Evolutionary conservation across 1,284 basidiomycete genomes (phyloP).

Genomic region (Cutaneotrichosporon sp.): DNA sequence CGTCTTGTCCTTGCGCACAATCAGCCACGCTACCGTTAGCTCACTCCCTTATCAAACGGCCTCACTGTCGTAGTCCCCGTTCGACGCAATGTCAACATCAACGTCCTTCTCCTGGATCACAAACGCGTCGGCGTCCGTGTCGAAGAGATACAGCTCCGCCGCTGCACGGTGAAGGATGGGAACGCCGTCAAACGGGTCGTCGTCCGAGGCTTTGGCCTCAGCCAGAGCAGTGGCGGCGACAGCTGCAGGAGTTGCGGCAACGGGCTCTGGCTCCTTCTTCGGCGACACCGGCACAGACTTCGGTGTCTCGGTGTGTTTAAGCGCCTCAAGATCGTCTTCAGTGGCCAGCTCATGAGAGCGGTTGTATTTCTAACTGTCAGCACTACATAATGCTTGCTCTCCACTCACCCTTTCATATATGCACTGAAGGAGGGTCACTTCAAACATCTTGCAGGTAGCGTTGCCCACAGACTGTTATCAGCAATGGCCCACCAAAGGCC

Average conservation of each 20-base stretch:
- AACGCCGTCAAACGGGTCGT: constrained; percentile 47
- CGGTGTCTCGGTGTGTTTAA: constrained; percentile 52
- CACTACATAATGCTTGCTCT: no score
- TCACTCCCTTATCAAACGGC: neutral
- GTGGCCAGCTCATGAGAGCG: constrained; percentile 62
- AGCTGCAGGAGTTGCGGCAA: constrained; percentile 8
- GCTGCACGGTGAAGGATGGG: constrained; percentile 41
- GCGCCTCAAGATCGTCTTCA: constrained; percentile 66
- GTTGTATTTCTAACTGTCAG: constrained; percentile 62
- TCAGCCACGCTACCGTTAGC: constrained; percentile 41
- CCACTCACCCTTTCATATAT: constrained; percentile 68
- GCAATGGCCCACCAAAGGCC: constrained; percentile 50
- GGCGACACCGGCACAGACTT: constrained; percentile 4
- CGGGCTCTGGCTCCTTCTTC: neutral
- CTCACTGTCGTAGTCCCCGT: constrained; percentile 52
- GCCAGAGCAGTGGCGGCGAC: constrained; percentile 3
- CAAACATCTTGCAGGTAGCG: constrained; percentile 76
- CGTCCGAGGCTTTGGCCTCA: constrained; percentile 8
- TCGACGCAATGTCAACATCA: constrained; percentile 62
- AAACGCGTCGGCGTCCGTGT: constrained; percentile 64
- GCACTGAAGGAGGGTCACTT: constrained; percentile 87
- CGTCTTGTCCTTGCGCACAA: constrained; percentile 39
- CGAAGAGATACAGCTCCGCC: constrained; percentile 64
- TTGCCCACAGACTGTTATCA: constrained; percentile 66
- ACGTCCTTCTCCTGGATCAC: constrained; percentile 64